A percentile compares a stretch with the other conserved stretches of the same genome.
These are phyloP conservation scores for Phytophthora sp. DNA, from an alignment of 352 stramenopile species.

Conservation along the genomic window DNA sequence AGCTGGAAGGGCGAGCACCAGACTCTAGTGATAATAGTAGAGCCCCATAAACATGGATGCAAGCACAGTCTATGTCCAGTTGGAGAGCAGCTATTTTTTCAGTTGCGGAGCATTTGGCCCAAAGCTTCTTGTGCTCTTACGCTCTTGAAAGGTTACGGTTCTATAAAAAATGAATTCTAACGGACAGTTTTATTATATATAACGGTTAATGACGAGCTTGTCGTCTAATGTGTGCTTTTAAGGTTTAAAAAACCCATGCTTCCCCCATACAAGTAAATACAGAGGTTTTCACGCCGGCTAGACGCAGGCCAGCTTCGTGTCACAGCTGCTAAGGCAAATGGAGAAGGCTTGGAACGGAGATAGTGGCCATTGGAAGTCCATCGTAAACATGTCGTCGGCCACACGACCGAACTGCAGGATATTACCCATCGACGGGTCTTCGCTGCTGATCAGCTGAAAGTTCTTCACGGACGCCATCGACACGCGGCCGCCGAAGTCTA, in stretches of 20 bases:
- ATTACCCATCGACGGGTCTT: constrained; percentile 86
- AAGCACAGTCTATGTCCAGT: too few relatives aligned
- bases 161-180: constrained; percentile 35
- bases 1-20: too few relatives aligned
- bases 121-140: too few relatives aligned
- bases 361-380: constrained; percentile 91
- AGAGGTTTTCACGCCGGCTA: constrained; percentile 34
- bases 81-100: too few relatives aligned
- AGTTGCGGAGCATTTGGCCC: too few relatives aligned
- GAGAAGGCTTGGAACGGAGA: constrained; percentile 89
- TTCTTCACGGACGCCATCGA: constrained; percentile 90
- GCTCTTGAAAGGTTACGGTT: too few relatives aligned
- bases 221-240: constrained; percentile 5
- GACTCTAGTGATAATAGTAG: too few relatives aligned
- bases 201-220: constrained; percentile 27
- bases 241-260: not conserved
- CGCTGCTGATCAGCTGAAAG: constrained; percentile 87
- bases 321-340: constrained; percentile 90
- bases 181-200: constrained; percentile 46
- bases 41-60: too few relatives aligned
- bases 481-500: constrained; percentile 88
- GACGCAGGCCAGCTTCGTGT: constrained; percentile 90
- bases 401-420: constrained; percentile 90
- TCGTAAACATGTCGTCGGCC: constrained; percentile 91
- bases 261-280: constrained; percentile 16